Evolutionary conservation across 2,329 filamentous ascomycete species (phyloP).

Genomic region (Waltergamsia citrina): DNA sequence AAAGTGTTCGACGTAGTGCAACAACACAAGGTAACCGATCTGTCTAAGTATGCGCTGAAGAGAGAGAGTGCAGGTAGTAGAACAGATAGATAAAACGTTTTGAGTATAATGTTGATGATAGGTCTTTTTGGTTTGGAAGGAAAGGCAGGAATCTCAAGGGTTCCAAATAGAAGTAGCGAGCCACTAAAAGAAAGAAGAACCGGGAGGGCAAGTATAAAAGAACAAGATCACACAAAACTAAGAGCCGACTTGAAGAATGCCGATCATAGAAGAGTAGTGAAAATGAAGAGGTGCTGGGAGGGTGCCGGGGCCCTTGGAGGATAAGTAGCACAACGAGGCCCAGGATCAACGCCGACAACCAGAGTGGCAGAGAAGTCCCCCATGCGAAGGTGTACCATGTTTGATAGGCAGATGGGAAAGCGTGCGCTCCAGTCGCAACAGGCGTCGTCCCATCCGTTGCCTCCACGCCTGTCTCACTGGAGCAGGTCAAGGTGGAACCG

Average conservation of each 20-base stretch:
- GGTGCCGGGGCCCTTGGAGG: conserved; percentile 25
- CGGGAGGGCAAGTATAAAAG: conserved; percentile 37
- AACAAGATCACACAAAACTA: conserved; percentile 27
- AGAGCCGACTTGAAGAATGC: conserved; percentile 33
- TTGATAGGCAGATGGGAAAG: conserved; percentile 3
- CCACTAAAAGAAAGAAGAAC: conserved; percentile 39
- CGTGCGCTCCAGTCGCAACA: conserved; percentile 6
- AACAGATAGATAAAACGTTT: too few relatives aligned
- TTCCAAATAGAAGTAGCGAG: conserved; percentile 33
- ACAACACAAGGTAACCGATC: conserved; percentile 1
- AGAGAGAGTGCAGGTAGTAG: neutral
- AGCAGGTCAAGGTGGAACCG: conserved; percentile 23
- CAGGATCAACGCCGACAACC: conserved; percentile 21
- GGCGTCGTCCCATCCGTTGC: conserved; percentile 13
- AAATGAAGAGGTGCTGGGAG: conserved; percentile 21
- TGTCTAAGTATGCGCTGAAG: neutral
- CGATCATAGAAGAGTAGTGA: conserved; percentile 32
- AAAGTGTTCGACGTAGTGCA: neutral
- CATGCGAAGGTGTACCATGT: too few relatives aligned
- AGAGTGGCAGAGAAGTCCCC: too few relatives aligned
- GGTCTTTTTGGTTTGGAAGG: conserved; percentile 31
- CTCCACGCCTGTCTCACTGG: conserved; percentile 43
- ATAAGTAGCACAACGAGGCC: conserved; percentile 36
- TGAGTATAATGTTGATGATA: too few relatives aligned
- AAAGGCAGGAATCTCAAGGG: conserved; percentile 31